Evolutionary conservation across 2,329 filamentous ascomycete genomes (phyloP), one percentile per base, ranked within the genome.

Genomic region (Alternaria sp.): DNA sequence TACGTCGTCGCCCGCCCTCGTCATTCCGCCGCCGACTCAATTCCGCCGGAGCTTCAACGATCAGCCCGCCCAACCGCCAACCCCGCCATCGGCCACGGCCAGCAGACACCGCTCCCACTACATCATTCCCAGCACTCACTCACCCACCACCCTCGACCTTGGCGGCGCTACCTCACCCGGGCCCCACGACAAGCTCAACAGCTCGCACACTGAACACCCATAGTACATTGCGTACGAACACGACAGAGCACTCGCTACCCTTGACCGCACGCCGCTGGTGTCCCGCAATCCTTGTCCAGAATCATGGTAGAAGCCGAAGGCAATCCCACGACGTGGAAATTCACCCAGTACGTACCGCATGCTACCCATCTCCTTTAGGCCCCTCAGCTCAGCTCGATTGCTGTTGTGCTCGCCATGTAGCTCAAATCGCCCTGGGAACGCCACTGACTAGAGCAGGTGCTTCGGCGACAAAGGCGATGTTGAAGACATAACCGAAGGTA

Each of bases 381-480:
- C 26, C 32, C 1, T 6, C 13, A 23, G 21, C 25, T 54, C 46
- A 47, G n/a, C 26, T 36, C 40, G 44, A 12, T 32, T 21, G 7
- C 32, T 32, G 13, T 17, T 19, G n/a, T 47, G 30, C 25, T 46
- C 43, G 55, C 55, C 23, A 44, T 47, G n/a, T n/a, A 23, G 8
- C 28, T 36, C 51, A 32, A 21, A 28, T 52, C 45, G 49, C 57
- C 49, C 32, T 40, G 23, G 36, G 17, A 43, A 57, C 55, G 61
- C 55, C 54, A 60, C 76, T 80, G 68, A 79, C 70, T 32, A n/a
- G 28, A 32, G 30, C 52, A 98, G 95, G 86, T 98, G 96, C 86
- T 99, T 99, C 84, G 96, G 96, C 83, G 96, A 99, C 85, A 99
- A 99, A 85, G 96, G 96, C 75, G 96, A 99, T 85, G 95, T 99